These are phyloP conservation scores for Botrytis fragariae DNA, from an alignment of 2,329 filamentous ascomycete species.

Conservation along the genomic window DNA sequence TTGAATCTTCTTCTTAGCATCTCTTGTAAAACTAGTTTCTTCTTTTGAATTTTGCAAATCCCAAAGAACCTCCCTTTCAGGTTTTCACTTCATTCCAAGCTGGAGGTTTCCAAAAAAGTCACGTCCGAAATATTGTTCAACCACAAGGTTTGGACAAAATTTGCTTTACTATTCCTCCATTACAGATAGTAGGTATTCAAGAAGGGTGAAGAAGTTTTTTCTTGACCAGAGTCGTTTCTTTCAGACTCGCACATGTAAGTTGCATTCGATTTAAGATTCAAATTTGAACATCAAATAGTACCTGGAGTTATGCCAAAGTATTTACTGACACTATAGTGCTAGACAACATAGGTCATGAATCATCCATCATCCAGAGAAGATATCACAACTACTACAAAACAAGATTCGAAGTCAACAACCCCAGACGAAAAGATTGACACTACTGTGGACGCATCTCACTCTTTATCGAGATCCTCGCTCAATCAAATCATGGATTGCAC, in stretches of 20 bases:
- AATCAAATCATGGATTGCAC: background rate
- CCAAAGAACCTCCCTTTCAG: background rate
- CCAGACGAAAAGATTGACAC: background rate
- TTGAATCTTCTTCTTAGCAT: background rate
- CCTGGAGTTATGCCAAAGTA: background rate
- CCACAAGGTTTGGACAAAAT: no score
- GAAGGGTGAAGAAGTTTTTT: background rate
- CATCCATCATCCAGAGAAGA: background rate
- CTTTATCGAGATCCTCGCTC: background rate
- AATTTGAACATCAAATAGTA: background rate
- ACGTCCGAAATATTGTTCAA: fast-evolving
- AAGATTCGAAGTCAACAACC: background rate
- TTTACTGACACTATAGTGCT: background rate
- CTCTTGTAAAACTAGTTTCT: background rate
- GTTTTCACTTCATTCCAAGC: background rate
- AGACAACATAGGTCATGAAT: background rate
- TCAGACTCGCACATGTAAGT: background rate
- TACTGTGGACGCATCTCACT: background rate
- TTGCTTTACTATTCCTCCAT: background rate
- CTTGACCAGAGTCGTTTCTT: background rate
- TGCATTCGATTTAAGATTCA: background rate
- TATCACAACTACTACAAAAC: background rate
- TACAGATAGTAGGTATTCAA: background rate
- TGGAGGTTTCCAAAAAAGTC: background rate
- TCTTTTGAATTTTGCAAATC: background rate